Base-by-base conservation (phyloP, 192 early-diverging fungal species). In the Piromyces finnis region DNA sequence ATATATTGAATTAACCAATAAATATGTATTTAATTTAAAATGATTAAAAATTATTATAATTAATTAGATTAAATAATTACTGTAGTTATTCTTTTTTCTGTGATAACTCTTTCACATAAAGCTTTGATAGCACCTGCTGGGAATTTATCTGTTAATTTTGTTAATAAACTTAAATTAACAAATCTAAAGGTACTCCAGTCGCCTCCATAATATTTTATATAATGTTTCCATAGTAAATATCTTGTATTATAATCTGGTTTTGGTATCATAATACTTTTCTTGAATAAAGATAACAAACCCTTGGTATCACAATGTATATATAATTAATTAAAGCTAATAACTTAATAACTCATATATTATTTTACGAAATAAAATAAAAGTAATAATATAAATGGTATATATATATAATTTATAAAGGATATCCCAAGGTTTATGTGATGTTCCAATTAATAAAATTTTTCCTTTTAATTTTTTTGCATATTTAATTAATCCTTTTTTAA, bases 401-500 rank as follows among this genome's bases (percentile, higher is more conserved):
- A 22, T 2, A 51, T 22, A 22, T 22, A 51, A 51, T 51, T 17
- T 51, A 22, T 13, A 68, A 68, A 68, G 51, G 51, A 68, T 68
- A 29, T 90, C 89, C 89, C 89, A 91, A 27, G 90, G 90, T 81
- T 91, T 90, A 81, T 81, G 83, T 28, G 82, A 84, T 2, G 83
- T 84, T n/a, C 85, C 89, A 30, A 91, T 83, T 15, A 91, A 79
- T 51, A 91, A 83, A 15, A 88, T 85, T 13, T 88, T 78, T 36
- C 90, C 89, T 79, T 87, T 88, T 17, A 91, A 80, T 28, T 79
- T 81, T 80, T 91, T 91, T 77, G 89, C 84, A 78, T 83, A 78
- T 82, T 91, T 91, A 18, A 87, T 77, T 7, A 91, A 81, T 59
- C 89, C 89, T 79, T 91, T 91, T 68, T 89, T 89, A 81, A 90